Evolutionary conservation across 176 grass and related monocot species (phyloP).

Genomic region (Oryza longistaminata): DNA sequence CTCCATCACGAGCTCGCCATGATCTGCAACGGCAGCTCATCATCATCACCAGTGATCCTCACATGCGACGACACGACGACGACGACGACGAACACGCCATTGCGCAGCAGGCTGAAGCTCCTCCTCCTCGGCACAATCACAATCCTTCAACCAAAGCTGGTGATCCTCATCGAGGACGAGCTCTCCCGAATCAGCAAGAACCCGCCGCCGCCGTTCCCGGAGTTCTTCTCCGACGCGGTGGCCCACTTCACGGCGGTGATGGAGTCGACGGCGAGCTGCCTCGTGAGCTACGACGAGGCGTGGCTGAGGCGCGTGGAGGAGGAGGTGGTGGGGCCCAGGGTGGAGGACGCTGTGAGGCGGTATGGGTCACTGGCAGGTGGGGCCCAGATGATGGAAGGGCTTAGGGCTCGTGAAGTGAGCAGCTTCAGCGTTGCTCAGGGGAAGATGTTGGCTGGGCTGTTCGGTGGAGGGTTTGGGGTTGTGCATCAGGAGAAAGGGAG

Average conservation of each 20-base stretch:
- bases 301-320: constrained; percentile 26
- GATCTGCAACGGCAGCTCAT: neutral
- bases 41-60: constrained; percentile 4
- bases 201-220: neutral
- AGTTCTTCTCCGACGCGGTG: constrained; percentile 41
- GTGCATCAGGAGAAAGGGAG: constrained; percentile 30
- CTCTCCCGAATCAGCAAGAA: constrained; percentile 4
- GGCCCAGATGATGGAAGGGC: constrained; percentile 25
- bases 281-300: neutral
- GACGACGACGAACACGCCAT: constrained; percentile 23
- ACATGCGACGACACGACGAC: constrained; percentile 21
- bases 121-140: neutral
- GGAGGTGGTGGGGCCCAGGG: constrained; percentile 42
- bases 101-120: constrained; percentile 1
- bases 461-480: constrained; percentile 40
- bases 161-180: constrained; percentile 46
- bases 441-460: constrained; percentile 49
- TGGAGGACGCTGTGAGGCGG: constrained; percentile 33
- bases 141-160: constrained; percentile 38
- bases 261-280: constrained; percentile 34
- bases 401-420: constrained; percentile 21
- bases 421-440: constrained; percentile 42
- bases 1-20: neutral
- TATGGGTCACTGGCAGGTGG: constrained; percentile 15
- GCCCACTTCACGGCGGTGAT: constrained; percentile 27